Percentiles rank a stretch among this genome's conserved stretches.
Evolutionary conservation across 352 stramenopile genomes (phyloP).

Genomic region (Globisporangium radiosum): DNA sequence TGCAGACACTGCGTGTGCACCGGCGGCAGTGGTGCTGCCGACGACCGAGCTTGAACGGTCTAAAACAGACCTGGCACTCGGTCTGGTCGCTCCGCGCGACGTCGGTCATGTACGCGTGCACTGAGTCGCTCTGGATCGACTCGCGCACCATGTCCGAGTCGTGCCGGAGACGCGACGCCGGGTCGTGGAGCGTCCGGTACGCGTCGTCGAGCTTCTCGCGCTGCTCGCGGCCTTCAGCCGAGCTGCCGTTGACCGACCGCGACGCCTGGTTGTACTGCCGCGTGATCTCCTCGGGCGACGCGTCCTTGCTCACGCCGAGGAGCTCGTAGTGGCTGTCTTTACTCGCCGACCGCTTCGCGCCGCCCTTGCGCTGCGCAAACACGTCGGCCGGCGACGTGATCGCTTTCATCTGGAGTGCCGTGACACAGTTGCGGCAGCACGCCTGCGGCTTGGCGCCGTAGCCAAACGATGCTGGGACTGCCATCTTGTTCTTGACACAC

Average conservation of each 20-base stretch:
- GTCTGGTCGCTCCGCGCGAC: conserved; percentile 77
- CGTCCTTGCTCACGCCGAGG: conserved; percentile 59
- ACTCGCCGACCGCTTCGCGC: conserved; percentile 30
- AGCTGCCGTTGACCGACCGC: conserved; percentile 54
- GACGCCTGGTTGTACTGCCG: conserved; percentile 72
- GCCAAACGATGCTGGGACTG: conserved; percentile 69
- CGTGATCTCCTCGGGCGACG: conserved; percentile 64
- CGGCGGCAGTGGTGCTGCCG: conserved; percentile 80
- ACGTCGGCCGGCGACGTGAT: conserved; percentile 83
- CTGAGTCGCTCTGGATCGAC: conserved; percentile 30
- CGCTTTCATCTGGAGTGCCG: conserved; percentile 76
- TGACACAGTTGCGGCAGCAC: conserved; percentile 81
- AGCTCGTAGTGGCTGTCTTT: conserved; percentile 64
- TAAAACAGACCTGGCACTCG: conserved; percentile 87
- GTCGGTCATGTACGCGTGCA: conserved; percentile 55
- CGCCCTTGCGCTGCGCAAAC: conserved; percentile 70
- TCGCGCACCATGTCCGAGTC: conserved; percentile 55
- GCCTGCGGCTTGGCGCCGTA: conserved; percentile 70
- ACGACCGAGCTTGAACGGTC: conserved; percentile 79
- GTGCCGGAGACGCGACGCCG: conserved; percentile 37
- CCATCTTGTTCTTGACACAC: conserved; percentile 83
- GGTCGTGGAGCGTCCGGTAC: conserved; percentile 69
- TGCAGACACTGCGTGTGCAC: conserved; percentile 81
- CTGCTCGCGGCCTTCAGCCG: conserved; percentile 55
- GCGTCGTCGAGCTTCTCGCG: conserved; percentile 77